Evolutionary conservation across 352 stramenopile species (phyloP), one percentile per base, ranked within the genome.

Genomic region (Blastocystis sp.): DNA sequence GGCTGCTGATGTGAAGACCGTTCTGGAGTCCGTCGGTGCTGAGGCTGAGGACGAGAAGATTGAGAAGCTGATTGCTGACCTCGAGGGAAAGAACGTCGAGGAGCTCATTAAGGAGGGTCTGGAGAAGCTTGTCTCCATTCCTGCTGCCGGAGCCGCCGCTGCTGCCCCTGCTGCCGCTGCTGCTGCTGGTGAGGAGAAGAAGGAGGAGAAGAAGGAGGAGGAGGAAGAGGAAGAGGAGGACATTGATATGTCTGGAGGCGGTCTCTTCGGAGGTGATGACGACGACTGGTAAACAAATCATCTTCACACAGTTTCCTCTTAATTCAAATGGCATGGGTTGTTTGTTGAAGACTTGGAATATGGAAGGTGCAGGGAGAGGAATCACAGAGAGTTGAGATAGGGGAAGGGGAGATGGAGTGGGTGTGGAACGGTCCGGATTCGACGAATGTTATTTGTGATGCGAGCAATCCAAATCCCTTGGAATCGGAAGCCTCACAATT

Each of bases 1-100:
- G 87, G 92, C 91, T 75, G 91, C 91, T 87, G 93, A 97, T 78
- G 90, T 97, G 79, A 93, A 90, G 76, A 90, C 90, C 72, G 95
- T 97, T 86, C 90, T 98, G 59, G 88, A 92, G 84, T 92, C 94
- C 51, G 92, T 92, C 67, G 93, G 93, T 84, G 90, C 93, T 49
- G 93, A 97, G 88, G 89, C 91, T 53, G 91, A 97, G 87, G 89
- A 91, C 29, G 90, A 91, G 76, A 77, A 87, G 61, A 87, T 93
- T 59, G 64, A 89, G 53, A 87, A 87, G 56, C 86, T 93, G 16
- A 76, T 89, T 16, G 88, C 84, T 32, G 90, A 92, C 64, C 71
- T 92, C 21, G 90, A 91, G 51, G 91, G 89, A 84, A 93, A 93
- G 87, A 88, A 92, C 87, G 75, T 93, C 21, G 90, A 91, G 84